Evolutionary conservation across 441 rosid genomes (phyloP).

Genomic region (Pelargonium cotyledonis): DNA sequence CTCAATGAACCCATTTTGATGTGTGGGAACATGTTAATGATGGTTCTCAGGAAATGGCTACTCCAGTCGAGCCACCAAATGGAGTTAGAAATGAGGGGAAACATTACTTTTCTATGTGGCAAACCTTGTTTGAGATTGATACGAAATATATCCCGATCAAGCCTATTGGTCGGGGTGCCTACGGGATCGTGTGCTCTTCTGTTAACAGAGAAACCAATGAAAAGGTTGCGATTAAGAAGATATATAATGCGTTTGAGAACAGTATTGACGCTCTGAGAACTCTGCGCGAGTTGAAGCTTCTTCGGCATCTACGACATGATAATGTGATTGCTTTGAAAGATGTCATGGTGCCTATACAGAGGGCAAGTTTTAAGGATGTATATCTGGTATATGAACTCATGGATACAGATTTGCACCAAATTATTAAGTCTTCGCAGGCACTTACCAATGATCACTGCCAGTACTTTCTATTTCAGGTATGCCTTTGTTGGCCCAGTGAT

Average conservation of each 20-base stretch:
- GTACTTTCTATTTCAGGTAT: too few relatives aligned
- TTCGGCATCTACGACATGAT: too few relatives aligned
- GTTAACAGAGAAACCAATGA: neutral
- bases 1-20: too few relatives aligned
- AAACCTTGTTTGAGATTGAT: slow-evolving; percentile 1
- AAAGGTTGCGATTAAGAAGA: too few relatives aligned
- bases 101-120: neutral
- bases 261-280: neutral
- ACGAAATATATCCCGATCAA: neutral
- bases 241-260: neutral
- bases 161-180: slow-evolving; percentile 1
- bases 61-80: neutral
- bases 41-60: neutral
- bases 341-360: neutral
- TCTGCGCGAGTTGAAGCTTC: neutral
- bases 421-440: too few relatives aligned
- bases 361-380: too few relatives aligned
- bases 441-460: too few relatives aligned
- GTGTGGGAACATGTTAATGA: too few relatives aligned
- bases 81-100: neutral
- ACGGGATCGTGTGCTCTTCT: neutral
- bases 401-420: too few relatives aligned
- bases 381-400: too few relatives aligned
- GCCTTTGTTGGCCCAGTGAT: too few relatives aligned
- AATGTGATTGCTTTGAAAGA: neutral